Conservation (phyloP, 2,329 filamentous ascomycete species). For the Sclerotinia sclerotiorum region DNA sequence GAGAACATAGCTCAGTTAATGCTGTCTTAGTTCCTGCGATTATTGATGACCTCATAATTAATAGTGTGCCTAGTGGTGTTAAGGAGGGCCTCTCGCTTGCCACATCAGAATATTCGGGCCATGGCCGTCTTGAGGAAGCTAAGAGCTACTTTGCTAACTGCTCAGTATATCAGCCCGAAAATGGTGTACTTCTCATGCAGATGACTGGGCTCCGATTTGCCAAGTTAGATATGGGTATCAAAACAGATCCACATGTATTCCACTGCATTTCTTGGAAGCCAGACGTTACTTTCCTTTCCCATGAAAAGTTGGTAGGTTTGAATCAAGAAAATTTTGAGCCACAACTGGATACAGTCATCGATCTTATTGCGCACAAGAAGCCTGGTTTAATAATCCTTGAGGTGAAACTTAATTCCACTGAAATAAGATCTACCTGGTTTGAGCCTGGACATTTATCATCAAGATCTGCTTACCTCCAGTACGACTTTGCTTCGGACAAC, state of each 20-base stretch:
- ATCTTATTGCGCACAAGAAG: slow-evolving; percentile 43
- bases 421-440: slow-evolving; percentile 39
- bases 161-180: slow-evolving; percentile 28
- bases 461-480: slow-evolving; percentile 1
- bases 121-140: slow-evolving; percentile 23
- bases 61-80: slow-evolving; percentile 23
- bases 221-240: slow-evolving; percentile 21
- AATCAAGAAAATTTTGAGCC: background rate
- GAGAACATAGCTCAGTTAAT: slow-evolving; percentile 27
- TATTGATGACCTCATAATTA: slow-evolving; percentile 33
- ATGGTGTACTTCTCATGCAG: slow-evolving; percentile 31
- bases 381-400: slow-evolving; percentile 42
- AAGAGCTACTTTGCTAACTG: slow-evolving; percentile 21
- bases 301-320: slow-evolving; percentile 4
- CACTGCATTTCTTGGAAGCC: background rate
- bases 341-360: slow-evolving; percentile 33
- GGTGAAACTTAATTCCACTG: slow-evolving; percentile 32
- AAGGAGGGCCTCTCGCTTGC: slow-evolving; percentile 21
- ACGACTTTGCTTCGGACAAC: slow-evolving; percentile 16
- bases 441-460: background rate
- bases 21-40: slow-evolving; percentile 30
- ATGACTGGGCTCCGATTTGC: slow-evolving; percentile 31
- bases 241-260: slow-evolving; percentile 20
- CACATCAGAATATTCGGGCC: slow-evolving; percentile 21
- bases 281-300: slow-evolving; percentile 23